Evolutionary conservation across 768 basidiomycete genomes (phyloP), one percentile per base, ranked within the genome.

Genomic region (Tremella yokohamensis): DNA sequence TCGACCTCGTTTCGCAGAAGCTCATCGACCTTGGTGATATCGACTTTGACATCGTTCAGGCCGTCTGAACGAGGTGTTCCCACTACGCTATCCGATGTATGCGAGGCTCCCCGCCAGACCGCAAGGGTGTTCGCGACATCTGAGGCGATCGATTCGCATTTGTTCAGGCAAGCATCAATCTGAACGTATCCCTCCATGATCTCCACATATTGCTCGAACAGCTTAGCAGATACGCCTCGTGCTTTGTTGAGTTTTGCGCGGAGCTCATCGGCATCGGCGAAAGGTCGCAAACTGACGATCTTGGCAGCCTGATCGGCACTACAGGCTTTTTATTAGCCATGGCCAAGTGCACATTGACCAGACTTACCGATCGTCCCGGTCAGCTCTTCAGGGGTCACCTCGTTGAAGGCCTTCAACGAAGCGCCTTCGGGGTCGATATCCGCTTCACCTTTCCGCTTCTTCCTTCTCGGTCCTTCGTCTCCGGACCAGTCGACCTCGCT

Each of bases 181-280:
- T 86, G 84, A 11, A 85, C 84, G 69, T 94, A 97, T 3, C 77
- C 76, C 52, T 76, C 71, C 71, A 97, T 87, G 66, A 96, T 88
- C 40, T 84, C 81, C 54, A 84, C 84, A 74, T 89, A 92, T 64
- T 93, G 90, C 69, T 94, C 90, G 73, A 98, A 90, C 75, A 98
- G 81, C 56, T 87, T 84, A 59, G 88, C 82, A 61, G 90, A 92
- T 68, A 99, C 85, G 19, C 94, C 93, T 70, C 90, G 92, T 79
- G 89, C 93, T 80, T 85, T 89, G n/a, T 85, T 87, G 8, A 98
- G 82, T 76, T 88, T 93, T 44, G 71, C 72, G 47, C 84, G 84
- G 48, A 94, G 79, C 57, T 92, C 88, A 25, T 86, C 85, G 37
- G 87, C 81, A 12, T 84, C 84, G n/a, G 74, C 71, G 75, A 89